A percentile compares a stretch with the other conserved stretches of the same genome.
phyloP scores from a whole-genome alignment of 202 grass and related monocot species.

The Setaria viridis region DNA sequence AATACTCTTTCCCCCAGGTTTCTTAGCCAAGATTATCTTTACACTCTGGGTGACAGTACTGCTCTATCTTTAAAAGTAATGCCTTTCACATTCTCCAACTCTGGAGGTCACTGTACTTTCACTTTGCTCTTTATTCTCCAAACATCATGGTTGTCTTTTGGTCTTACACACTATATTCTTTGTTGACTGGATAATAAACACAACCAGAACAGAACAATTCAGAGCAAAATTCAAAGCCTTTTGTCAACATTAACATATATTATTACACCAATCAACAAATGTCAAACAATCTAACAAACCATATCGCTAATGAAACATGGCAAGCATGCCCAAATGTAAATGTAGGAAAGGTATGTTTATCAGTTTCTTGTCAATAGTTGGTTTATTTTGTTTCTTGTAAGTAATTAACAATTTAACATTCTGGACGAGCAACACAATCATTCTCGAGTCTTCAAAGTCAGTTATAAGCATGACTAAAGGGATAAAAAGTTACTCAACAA shows the following conservation, averaged over 20 bases:
- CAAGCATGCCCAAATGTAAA: background rate
- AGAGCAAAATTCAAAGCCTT: slow-evolving; percentile 57
- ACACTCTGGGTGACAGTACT: slow-evolving; percentile 45
- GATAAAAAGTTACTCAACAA: background rate
- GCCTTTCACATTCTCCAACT: slow-evolving; percentile 68
- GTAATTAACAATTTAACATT: slow-evolving; percentile 39
- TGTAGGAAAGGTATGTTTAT: background rate
- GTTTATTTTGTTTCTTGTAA: background rate
- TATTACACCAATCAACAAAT: slow-evolving; percentile 27
- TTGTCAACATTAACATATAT: slow-evolving; percentile 40
- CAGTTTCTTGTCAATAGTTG: background rate
- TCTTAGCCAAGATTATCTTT: slow-evolving; percentile 73
- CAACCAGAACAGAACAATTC: slow-evolving; percentile 64
- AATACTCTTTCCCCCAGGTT: slow-evolving; percentile 63
- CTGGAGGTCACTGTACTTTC: slow-evolving; percentile 67
- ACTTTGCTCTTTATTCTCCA: slow-evolving; percentile 70
- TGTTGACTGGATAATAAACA: slow-evolving; percentile 84
- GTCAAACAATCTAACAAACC: slow-evolving; percentile 33
- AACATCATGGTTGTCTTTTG: slow-evolving; percentile 75
- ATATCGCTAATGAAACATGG: slow-evolving; percentile 31
- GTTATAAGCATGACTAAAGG: slow-evolving; percentile 9
- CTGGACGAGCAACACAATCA: slow-evolving; percentile 34
- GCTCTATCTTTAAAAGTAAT: slow-evolving; percentile 62
- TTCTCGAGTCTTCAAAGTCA: slow-evolving; percentile 26
- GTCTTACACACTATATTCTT: slow-evolving; percentile 69